These are phyloP conservation scores for Sclerotinia sclerotiorum DNA, from an alignment of 2,329 filamentous ascomycete species.

Conservation along the genomic window DNA sequence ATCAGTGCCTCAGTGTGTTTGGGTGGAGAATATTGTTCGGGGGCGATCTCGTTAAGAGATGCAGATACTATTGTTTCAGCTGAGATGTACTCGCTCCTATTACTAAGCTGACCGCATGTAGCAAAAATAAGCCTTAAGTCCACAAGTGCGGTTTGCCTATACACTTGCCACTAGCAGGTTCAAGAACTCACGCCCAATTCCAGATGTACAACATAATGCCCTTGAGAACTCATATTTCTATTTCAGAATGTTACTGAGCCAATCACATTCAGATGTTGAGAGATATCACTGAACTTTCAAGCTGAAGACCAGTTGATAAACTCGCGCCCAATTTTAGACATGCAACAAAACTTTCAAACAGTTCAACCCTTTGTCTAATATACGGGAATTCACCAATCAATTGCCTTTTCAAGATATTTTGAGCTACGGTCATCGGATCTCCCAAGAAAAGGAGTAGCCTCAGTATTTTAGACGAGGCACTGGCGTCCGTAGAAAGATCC, in stretches of 20 bases:
- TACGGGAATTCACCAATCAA: background rate
- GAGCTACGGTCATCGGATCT: too few relatives aligned
- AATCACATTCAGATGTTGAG: background rate
- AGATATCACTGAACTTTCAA: background rate
- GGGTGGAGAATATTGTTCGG: too few relatives aligned
- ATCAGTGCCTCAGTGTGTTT: background rate
- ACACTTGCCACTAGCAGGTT: background rate
- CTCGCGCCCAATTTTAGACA: background rate
- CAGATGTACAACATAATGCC: background rate
- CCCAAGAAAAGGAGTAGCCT: too few relatives aligned
- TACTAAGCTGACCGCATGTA: background rate
- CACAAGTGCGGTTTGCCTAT: background rate
- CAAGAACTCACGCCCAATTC: background rate
- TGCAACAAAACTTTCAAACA: background rate
- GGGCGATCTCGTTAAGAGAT: background rate
- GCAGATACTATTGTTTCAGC: background rate
- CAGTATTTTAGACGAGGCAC: background rate
- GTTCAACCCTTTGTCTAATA: background rate
- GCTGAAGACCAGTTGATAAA: background rate
- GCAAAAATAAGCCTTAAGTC: background rate
- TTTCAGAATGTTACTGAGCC: background rate
- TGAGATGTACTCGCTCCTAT: background rate
- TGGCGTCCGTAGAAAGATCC: background rate
- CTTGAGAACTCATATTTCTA: background rate
- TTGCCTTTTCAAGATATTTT: accelerated